Percentiles rank a stretch among this genome's conserved stretches.
Evolutionary conservation across 2,329 filamentous ascomycete genomes (phyloP).

Genomic region (Fusarium nodosum): DNA sequence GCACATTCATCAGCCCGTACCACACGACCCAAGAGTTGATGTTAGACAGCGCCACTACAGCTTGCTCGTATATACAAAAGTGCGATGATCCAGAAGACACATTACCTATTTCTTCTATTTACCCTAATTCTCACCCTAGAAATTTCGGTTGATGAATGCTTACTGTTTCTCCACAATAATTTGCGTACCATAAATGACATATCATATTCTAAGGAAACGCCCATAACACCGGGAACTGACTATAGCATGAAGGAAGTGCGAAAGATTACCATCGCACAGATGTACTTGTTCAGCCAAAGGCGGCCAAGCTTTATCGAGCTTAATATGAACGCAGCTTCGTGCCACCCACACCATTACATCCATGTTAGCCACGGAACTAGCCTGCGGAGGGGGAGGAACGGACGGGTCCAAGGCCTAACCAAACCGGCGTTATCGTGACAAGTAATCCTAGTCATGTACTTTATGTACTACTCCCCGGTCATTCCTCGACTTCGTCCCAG

Average conservation of each 20-base stretch:
- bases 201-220: background rate
- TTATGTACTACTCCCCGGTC: conserved; percentile 7
- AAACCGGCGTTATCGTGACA: conserved; percentile 11
- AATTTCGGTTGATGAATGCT: background rate
- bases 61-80: conserved; percentile 4
- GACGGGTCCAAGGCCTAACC: background rate
- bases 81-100: background rate
- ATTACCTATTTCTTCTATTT: conserved; percentile 6
- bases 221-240: background rate
- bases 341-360: background rate
- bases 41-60: conserved; percentile 1
- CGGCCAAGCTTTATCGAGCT: conserved; percentile 6
- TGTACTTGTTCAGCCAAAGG: conserved; percentile 11
- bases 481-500: conserved; percentile 7
- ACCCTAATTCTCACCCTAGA: background rate
- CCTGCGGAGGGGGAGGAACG: conserved; percentile 6
- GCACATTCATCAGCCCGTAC: conserved; percentile 1
- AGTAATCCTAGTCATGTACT: conserved; percentile 12
- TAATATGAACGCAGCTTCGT: background rate
- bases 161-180: background rate
- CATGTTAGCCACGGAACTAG: conserved; percentile 21
- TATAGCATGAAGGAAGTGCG: background rate
- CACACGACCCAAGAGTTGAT: background rate
- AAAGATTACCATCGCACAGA: background rate
- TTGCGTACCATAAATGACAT: background rate